Percentiles rank a stretch among this genome's conserved stretches.
These are phyloP conservation scores for Lactarius deliciosus DNA, from an alignment of 768 basidiomycete species.

Conservation along the genomic window DNA sequence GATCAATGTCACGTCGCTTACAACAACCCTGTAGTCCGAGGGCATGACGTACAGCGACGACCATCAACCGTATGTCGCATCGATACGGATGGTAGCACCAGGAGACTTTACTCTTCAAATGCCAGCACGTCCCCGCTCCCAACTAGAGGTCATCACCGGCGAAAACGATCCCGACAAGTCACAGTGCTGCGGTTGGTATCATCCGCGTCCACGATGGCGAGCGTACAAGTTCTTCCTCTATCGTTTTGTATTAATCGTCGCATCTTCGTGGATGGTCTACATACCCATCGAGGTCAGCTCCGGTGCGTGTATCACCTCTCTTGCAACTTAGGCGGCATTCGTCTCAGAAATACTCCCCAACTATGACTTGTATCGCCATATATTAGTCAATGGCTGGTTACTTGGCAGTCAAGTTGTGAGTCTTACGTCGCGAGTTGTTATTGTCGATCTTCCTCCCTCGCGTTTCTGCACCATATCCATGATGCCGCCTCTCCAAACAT, in stretches of 20 bases:
- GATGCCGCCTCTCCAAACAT: background rate
- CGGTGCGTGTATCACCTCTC: constrained; percentile 47
- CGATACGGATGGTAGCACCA: constrained; percentile 23
- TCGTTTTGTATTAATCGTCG: constrained; percentile 54
- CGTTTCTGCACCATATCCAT: too few species aligned
- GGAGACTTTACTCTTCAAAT: constrained; percentile 34
- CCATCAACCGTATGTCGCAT: background rate
- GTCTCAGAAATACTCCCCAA: constrained; percentile 69
- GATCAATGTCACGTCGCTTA: too few species aligned
- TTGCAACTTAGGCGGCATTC: constrained; percentile 7
- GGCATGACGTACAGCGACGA: too few species aligned
- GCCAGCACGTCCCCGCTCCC: constrained; percentile 31
- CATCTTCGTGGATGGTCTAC: constrained; percentile 71
- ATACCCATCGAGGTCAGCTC: constrained; percentile 70
- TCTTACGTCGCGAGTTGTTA: background rate
- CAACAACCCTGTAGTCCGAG: too few species aligned
- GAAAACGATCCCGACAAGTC: background rate
- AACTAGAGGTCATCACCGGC: constrained; percentile 16
- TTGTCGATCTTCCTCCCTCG: background rate
- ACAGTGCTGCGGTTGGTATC: constrained; percentile 36
- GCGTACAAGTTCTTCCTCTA: constrained; percentile 82
- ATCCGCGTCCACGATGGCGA: constrained; percentile 62
- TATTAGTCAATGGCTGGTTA: constrained; percentile 71
- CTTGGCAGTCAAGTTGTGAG: constrained; percentile 71
- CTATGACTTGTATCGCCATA: constrained; percentile 55